Percentiles rank a stretch among this genome's conserved stretches.
Evolutionary conservation across 129 eudicot species (phyloP).

Genomic region (Logfia minima): DNA sequence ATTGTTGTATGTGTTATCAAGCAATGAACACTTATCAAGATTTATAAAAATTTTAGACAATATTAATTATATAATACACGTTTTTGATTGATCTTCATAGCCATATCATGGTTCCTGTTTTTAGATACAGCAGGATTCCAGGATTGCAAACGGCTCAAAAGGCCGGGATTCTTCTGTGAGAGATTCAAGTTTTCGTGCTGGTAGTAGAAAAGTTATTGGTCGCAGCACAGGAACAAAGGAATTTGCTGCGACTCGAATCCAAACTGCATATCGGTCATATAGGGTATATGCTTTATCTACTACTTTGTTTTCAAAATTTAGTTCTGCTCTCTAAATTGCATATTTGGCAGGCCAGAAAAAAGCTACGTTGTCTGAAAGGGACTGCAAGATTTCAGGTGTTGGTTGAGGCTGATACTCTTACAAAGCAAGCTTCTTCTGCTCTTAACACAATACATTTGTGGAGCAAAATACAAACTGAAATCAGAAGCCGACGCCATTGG

Average conservation of each 20-base stretch:
- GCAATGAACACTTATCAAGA: background rate
- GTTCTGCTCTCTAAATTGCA: conserved; percentile 4
- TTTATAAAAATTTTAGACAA: background rate
- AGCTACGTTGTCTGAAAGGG: conserved; percentile 47
- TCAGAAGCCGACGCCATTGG: conserved; percentile 49
- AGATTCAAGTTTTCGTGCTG: conserved; percentile 35
- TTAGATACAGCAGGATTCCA: conserved; percentile 25
- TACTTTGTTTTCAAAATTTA: background rate
- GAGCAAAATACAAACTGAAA: conserved; percentile 59
- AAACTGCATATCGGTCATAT: conserved; percentile 39
- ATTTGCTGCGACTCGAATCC: conserved; percentile 43
- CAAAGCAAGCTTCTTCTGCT: conserved; percentile 51
- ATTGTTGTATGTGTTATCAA: background rate
- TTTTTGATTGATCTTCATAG: conserved; percentile 18
- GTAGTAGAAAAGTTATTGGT: conserved; percentile 38
- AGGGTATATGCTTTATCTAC: conserved; percentile 19
- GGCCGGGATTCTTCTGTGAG: conserved; percentile 28
- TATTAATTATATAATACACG: background rate
- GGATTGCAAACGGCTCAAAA: conserved; percentile 30
- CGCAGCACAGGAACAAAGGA: conserved; percentile 41
- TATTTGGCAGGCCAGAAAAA: conserved; percentile 54
- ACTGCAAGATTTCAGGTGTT: conserved; percentile 48
- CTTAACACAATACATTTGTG: conserved; percentile 51
- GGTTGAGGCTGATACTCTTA: conserved; percentile 36
- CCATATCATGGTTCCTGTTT: background rate